Evolutionary conservation across 176 grass and related monocot genomes (phyloP).

Genomic region (Oryza coarctata): DNA sequence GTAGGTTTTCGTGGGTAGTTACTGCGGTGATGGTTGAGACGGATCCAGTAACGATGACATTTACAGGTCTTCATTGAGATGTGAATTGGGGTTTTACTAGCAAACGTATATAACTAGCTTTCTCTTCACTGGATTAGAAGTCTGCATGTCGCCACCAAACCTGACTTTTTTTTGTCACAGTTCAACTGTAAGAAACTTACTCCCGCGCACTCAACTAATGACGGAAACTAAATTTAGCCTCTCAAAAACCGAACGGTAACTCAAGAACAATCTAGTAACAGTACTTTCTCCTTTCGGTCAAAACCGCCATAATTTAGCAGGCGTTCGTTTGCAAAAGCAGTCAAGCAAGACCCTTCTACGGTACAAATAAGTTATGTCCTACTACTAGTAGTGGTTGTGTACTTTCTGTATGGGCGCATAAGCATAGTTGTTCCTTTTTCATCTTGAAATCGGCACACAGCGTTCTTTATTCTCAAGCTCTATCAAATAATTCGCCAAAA

Average conservation of each 20-base stretch:
- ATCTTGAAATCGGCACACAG: neutral
- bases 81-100: no score
- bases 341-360: neutral
- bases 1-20: neutral
- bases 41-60: neutral
- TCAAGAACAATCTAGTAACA: no score
- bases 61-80: neutral
- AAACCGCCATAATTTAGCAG: no score
- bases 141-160: neutral
- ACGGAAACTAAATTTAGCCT: neutral
- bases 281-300: no score
- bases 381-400: neutral
- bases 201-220: neutral
- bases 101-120: no score
- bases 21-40: neutral
- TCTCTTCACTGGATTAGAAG: neutral
- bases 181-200: neutral
- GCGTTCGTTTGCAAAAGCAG: no score
- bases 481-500: neutral
- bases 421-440: neutral
- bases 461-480: neutral
- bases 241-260: no score
- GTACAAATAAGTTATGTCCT: neutral
- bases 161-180: neutral
- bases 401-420: neutral